Percentiles rank a stretch among this genome's conserved stretches.
Evolutionary conservation across 176 grass and related monocot genomes (phyloP).

Genomic region (Zea mays): Zm-B73-REFERENCE-NAM-5.0 NC_050102.1:130733501-130734000

Average conservation of each 20-base stretch:
- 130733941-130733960: conserved; percentile 28
- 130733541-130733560: too few species aligned
- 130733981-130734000: neutral
- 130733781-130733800: neutral
- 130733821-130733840: neutral
- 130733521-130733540: too few species aligned
- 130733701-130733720: neutral
- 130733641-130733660: too few species aligned
- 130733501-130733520: too few species aligned
- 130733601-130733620: too few species aligned
- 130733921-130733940: conserved; percentile 19
- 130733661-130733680: too few species aligned
- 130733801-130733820: neutral
- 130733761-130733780: neutral
- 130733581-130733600: too few species aligned
- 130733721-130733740: neutral
- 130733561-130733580: too few species aligned
- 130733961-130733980: conserved; percentile 22
- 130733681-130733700: neutral
- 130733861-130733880: neutral
- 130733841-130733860: neutral
- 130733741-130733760: neutral
- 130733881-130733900: neutral
- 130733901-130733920: conserved; percentile 23
- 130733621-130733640: too few species aligned